phyloP scores from a whole-genome alignment of 2,329 filamentous ascomycete genomes.

The Macrophomina pseudophaseolina region DNA sequence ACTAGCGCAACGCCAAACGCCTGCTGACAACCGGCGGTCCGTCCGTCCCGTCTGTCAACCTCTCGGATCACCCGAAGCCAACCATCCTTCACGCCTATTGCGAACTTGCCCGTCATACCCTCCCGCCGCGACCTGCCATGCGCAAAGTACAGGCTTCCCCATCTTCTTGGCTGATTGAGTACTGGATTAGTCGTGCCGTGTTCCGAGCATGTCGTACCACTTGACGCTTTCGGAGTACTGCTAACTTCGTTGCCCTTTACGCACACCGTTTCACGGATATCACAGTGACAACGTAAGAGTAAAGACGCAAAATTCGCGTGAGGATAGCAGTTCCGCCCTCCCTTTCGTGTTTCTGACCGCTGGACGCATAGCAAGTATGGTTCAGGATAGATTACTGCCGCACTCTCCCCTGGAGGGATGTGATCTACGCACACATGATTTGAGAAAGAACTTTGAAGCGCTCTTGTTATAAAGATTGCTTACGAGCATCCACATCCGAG shows the following conservation, averaged over 20 bases:
- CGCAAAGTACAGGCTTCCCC: background rate
- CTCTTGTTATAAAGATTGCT: no score
- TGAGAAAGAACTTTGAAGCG: no score
- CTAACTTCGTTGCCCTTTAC: background rate
- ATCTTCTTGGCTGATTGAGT: background rate
- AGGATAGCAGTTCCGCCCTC: background rate
- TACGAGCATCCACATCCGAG: no score
- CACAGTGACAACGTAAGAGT: background rate
- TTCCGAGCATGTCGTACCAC: background rate
- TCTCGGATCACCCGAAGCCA: background rate
- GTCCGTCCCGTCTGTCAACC: background rate
- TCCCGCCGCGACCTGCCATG: background rate
- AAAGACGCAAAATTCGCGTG: background rate
- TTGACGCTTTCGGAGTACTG: background rate
- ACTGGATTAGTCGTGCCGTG: background rate
- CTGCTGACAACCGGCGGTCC: background rate
- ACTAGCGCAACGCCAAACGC: background rate
- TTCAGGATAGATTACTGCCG: background rate
- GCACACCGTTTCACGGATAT: slow-evolving; percentile 7
- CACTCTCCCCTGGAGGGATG: no score
- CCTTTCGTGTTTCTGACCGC: background rate
- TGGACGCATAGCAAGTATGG: background rate
- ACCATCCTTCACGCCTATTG: background rate
- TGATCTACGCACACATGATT: no score
- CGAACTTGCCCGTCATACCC: background rate